Base-by-base conservation (phyloP, 768 basidiomycete genomes). In the Cubamyces lactineus region DNA sequence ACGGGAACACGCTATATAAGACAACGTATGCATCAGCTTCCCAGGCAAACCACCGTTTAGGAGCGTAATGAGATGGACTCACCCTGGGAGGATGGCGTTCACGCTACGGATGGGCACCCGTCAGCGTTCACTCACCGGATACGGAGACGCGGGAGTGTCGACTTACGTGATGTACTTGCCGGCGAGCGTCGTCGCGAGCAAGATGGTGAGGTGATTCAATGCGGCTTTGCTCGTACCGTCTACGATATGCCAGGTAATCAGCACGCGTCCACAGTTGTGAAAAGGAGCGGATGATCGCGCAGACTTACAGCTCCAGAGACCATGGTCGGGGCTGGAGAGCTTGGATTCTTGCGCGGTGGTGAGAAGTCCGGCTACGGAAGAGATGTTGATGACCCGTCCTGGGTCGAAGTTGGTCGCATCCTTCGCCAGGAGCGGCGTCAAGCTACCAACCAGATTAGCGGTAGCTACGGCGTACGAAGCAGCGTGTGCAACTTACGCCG, bases 181-280 rank as follows among this genome's bases (percentile, higher is more conserved):
- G 7, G 77, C 84, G 16, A 94, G 80, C 53, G 88, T 89, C 46
- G 85, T 74, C 0, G 92, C 89, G 19, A 94, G 78, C 51, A 81
- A 78, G 15, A 85, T 84, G 5, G 92, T 92, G 48, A 94, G 83
- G 65, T 93, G 91, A 75, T 92, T 93, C 17, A 89, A 85, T 28
- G 91, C 91, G n/a, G 92, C 92, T 75, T 94, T 94, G 73, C 90
- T 92, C 7, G 91, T 79, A 67, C 86, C 84, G 71, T 94, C 91
- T 94, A 40, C 46, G 51, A 24, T 16, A 23, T 5, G 13, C 45
- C 48, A 64, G 50, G 46, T 34, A 30, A 12, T 54, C 58, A 55
- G 30, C 39, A 47, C 9, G 9, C 34, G 5, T 34, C 9, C 9
- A 34, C 5, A 5, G 30, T 43, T 39, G 23, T 59, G 40, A 21